Percentiles rank a stretch among this genome's conserved stretches.
Evolutionary conservation across 768 basidiomycete species (phyloP).

Genomic region (Erythrobasidium yunnanense): DNA sequence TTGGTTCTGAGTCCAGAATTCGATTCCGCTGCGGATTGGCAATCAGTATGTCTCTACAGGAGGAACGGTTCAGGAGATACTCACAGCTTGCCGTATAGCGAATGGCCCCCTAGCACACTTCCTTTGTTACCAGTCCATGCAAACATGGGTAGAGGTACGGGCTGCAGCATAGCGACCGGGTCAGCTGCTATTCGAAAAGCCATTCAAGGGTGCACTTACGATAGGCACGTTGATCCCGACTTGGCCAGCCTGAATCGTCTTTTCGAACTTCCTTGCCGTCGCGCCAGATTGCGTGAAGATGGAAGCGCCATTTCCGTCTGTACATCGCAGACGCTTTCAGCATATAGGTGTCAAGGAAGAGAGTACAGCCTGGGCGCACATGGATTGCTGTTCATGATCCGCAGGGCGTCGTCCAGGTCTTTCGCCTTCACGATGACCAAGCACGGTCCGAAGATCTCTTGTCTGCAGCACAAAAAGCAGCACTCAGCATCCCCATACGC

Average conservation of each 20-base stretch:
- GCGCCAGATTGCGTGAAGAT: slow-evolving; percentile 96
- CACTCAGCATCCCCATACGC: not conserved
- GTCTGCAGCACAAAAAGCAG: slow-evolving; percentile 35
- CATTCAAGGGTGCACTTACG: not conserved
- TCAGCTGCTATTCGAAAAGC: not conserved
- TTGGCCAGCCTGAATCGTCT: slow-evolving; percentile 58
- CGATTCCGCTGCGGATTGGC: slow-evolving; percentile 55
- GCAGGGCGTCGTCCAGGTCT: slow-evolving; percentile 77
- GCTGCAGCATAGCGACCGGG: slow-evolving; percentile 57
- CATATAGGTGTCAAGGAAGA: not conserved
- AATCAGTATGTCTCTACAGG: not conserved
- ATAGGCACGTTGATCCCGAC: slow-evolving; percentile 63
- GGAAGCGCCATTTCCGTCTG: slow-evolving; percentile 75
- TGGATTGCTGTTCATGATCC: slow-evolving; percentile 73
- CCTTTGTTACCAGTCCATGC: slow-evolving; percentile 74
- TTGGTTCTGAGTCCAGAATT: slow-evolving; percentile 96
- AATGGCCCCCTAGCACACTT: slow-evolving; percentile 45
- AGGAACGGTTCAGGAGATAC: not conserved
- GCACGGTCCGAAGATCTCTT: slow-evolving; percentile 92
- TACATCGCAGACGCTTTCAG: not conserved
- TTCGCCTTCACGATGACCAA: slow-evolving; percentile 65
- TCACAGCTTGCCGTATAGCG: slow-evolving; percentile 62
- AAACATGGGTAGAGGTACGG: slow-evolving; percentile 85
- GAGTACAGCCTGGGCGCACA: not conserved
- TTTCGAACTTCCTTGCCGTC: slow-evolving; percentile 85